Percentiles rank a stretch among this genome's conserved stretches.
Evolutionary conservation across 1,284 basidiomycete species (phyloP).

Genomic region (Cryptococcus maquisensis): DNA sequence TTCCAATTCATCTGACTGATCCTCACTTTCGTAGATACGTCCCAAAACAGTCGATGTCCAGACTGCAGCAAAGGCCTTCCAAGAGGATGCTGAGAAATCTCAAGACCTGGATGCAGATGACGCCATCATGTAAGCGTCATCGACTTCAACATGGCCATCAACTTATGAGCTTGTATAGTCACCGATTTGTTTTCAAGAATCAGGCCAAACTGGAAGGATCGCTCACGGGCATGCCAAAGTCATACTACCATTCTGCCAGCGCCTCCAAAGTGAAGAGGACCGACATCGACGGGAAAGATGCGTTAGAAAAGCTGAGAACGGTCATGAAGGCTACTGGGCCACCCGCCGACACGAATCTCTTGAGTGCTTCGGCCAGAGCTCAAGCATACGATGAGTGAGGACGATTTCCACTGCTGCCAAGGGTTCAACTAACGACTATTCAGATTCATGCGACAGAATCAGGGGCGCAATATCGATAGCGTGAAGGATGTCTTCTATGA

Average conservation of each 20-base stretch:
- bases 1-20: background rate
- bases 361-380: conserved; percentile 54
- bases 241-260: conserved; percentile 19
- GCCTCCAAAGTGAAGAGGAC: conserved; percentile 32
- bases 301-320: conserved; percentile 70
- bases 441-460: conserved; percentile 66
- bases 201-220: conserved; percentile 26
- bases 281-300: conserved; percentile 63
- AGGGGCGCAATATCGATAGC: conserved; percentile 59
- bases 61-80: conserved; percentile 28
- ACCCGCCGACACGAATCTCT: conserved; percentile 61
- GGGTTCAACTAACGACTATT: conserved; percentile 46
- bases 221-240: conserved; percentile 28
- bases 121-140: conserved; percentile 26
- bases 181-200: conserved; percentile 40
- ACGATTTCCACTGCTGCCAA: conserved; percentile 42
- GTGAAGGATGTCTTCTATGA: conserved; percentile 69
- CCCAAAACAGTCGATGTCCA: conserved; percentile 37
- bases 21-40: conserved; percentile 18
- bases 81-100: conserved; percentile 33
- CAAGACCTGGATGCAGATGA: conserved; percentile 40
- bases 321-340: conserved; percentile 71
- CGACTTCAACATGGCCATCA: background rate
- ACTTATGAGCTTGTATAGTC: conserved; percentile 15
- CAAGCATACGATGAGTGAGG: conserved; percentile 49